These are phyloP conservation scores for Lanmaoa rubissima DNA, from an alignment of 768 basidiomycete genomes.

Conservation along the genomic window DNA sequence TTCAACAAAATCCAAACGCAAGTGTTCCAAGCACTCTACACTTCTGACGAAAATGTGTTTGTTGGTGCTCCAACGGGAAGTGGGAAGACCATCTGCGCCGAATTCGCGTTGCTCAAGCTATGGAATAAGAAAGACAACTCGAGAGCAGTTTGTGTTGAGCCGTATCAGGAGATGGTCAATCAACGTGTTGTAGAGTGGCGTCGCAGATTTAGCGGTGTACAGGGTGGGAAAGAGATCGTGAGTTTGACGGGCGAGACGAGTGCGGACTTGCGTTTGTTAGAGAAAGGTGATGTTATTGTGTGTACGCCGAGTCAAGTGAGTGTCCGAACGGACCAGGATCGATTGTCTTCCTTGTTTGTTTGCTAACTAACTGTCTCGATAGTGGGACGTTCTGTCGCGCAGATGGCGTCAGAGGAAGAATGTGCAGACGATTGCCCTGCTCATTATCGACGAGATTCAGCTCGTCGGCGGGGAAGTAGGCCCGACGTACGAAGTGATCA, in stretches of 20 bases:
- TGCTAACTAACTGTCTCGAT: conserved; percentile 2
- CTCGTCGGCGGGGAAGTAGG: conserved; percentile 93
- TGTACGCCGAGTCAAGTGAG: conserved; percentile 89
- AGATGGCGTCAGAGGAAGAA: conserved; percentile 97
- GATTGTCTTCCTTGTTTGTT: neutral
- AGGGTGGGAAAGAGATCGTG: conserved; percentile 92
- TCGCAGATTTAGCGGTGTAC: conserved; percentile 74
- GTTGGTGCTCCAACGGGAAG: conserved; percentile 96
- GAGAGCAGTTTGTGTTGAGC: conserved; percentile 92
- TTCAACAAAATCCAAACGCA: conserved; percentile 99
- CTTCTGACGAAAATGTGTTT: conserved; percentile 94
- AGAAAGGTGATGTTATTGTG: conserved; percentile 90
- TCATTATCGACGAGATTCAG: conserved; percentile 96
- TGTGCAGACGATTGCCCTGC: conserved; percentile 86
- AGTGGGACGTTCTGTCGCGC: conserved; percentile 96
- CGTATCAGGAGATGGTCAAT: conserved; percentile 98
- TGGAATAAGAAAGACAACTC: conserved; percentile 86
- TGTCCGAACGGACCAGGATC: neutral
- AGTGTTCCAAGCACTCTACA: conserved; percentile 97
- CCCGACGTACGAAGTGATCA: conserved; percentile 93
- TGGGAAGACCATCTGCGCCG: conserved; percentile 96
- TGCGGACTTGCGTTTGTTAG: conserved; percentile 83
- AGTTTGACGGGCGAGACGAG: conserved; percentile 93
- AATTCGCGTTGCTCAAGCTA: conserved; percentile 90
- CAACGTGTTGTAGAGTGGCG: conserved; percentile 87